Base-by-base conservation (phyloP, 352 stramenopile species). In the Phytophthora pseudosyringae region DNA sequence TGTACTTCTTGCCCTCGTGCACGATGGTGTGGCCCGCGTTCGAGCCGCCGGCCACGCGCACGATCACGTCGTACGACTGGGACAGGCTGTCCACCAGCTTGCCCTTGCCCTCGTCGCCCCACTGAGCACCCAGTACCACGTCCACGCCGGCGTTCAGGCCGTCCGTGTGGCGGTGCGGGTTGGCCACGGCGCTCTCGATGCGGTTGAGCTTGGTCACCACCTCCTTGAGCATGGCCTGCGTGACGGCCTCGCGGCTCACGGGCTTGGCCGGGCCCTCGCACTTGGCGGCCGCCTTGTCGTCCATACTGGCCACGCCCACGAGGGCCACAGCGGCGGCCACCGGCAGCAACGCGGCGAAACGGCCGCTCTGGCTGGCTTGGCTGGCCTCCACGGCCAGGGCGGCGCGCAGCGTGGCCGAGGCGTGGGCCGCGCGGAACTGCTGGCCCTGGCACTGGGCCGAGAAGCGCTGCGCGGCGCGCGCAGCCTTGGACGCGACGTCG, bases 11-110 rank as follows among this genome's bases (percentile, higher is more conserved):
- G 47, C 93, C 87, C 45, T 99, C 83, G 53, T 98, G 96, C 46
- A 99, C 96, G 73, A 99, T 99, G 40, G 98, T 99, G 84, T 99
- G 98, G 28, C 98, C 98, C 26, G 98, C 97, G 85, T 99, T 99
- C 28, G 96, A 97, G 39, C 98, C 98, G 48, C 98, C 91, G 11
- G 96, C 97, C n/a, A 99, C 97, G 56, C 96, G 93, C 38, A 95
- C 94, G 73, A 98, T 99, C 49, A 99, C 94, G 75, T 99, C 95
- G 82, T 99, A 99, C 59, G 93, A 90, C 74, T 97, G 78, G 31
- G 86, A 96, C 55, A 97, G 62, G 49, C 95, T 97, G 83, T 97
- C 90, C 28, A 99, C 97, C 28, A 99, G 90, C 77, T 99, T 99
- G 69, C 98, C 98, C 80, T 99, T 99, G 70, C 98, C 98, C 89